Evolutionary conservation across 192 early-diverging fungal species (phyloP).

Genomic region (Dispira parvispora): DNA sequence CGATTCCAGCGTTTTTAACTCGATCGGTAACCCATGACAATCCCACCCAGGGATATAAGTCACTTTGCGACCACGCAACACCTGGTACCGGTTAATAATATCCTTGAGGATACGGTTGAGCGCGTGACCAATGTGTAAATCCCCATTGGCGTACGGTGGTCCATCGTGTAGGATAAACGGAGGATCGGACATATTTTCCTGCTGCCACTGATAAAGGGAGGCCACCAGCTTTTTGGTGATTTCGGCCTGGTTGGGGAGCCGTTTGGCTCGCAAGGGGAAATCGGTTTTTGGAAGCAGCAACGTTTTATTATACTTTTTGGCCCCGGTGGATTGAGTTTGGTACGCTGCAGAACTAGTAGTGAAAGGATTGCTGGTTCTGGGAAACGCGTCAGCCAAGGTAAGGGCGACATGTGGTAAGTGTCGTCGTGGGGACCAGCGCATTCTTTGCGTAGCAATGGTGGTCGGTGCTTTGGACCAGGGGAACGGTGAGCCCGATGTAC

Average conservation of each 20-base stretch:
- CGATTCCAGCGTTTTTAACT: slow-evolving; percentile 51
- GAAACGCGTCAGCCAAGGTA: no score
- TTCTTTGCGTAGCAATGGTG: no score
- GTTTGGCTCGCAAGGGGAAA: slow-evolving; percentile 49
- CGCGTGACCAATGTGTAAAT: slow-evolving; percentile 54
- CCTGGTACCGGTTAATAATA: slow-evolving; percentile 53
- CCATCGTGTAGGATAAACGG: slow-evolving; percentile 68
- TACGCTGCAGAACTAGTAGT: no score
- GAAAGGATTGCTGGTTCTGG: no score
- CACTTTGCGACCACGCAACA: slow-evolving; percentile 51
- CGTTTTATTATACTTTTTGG: slow-evolving; percentile 32
- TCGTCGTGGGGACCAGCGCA: no score
- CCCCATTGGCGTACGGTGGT: slow-evolving; percentile 68
- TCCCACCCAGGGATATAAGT: slow-evolving; percentile 65
- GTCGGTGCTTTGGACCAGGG: no score
- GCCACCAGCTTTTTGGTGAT: slow-evolving; percentile 44
- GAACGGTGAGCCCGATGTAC: no score
- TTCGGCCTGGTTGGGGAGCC: slow-evolving; percentile 34
- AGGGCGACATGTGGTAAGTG: no score
- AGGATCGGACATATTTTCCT: slow-evolving; percentile 43
- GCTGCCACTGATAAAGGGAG: slow-evolving; percentile 55
- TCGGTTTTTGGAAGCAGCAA: slow-evolving; percentile 51
- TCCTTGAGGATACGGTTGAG: slow-evolving; percentile 75
- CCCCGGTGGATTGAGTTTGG: no score
- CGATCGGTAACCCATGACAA: slow-evolving; percentile 67